These are phyloP conservation scores for Salvia sclarea DNA, from an alignment of 305 asterid genomes.

Conservation along the genomic window DNA sequence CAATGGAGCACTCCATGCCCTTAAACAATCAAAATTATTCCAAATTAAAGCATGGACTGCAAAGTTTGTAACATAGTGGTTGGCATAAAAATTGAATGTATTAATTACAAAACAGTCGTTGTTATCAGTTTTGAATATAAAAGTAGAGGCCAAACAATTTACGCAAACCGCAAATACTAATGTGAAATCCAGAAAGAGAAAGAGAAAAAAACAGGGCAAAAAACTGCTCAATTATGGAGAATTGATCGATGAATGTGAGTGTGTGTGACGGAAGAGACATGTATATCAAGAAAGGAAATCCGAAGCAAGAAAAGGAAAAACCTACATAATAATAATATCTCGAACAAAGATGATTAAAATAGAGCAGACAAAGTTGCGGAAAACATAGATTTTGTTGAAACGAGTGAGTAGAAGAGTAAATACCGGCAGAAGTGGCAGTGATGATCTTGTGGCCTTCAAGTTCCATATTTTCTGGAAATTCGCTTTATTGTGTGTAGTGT, in stretches of 20 bases:
- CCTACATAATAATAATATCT: slow-evolving; percentile 19
- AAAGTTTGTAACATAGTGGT: neutral
- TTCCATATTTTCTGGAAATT: slow-evolving; percentile 43
- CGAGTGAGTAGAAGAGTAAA: slow-evolving; percentile 1
- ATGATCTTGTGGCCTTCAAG: slow-evolving; percentile 44
- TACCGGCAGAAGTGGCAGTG: slow-evolving; percentile 45
- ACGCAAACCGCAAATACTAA: neutral
- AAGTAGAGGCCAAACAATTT: neutral
- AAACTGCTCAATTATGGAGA: neutral
- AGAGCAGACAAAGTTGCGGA: slow-evolving; percentile 9
- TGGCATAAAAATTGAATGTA: neutral
- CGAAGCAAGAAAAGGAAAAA: slow-evolving; percentile 29
- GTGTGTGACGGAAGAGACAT: neutral
- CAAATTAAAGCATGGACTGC: neutral
- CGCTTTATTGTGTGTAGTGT: slow-evolving; percentile 16
- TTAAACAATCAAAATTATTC: slow-evolving; percentile 37
- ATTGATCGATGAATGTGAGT: neutral
- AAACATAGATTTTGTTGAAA: slow-evolving; percentile 10
- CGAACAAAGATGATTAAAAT: slow-evolving; percentile 11
- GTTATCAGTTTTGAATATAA: neutral
- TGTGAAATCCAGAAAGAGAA: slow-evolving; percentile 26
- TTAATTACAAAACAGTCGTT: slow-evolving; percentile 1
- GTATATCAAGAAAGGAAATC: slow-evolving; percentile 13
- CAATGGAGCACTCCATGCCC: slow-evolving; percentile 66
- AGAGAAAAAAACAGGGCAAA: neutral